Conservation (phyloP, 2,329 filamentous ascomycete genomes). For the Colletotrichum lini region DNA sequence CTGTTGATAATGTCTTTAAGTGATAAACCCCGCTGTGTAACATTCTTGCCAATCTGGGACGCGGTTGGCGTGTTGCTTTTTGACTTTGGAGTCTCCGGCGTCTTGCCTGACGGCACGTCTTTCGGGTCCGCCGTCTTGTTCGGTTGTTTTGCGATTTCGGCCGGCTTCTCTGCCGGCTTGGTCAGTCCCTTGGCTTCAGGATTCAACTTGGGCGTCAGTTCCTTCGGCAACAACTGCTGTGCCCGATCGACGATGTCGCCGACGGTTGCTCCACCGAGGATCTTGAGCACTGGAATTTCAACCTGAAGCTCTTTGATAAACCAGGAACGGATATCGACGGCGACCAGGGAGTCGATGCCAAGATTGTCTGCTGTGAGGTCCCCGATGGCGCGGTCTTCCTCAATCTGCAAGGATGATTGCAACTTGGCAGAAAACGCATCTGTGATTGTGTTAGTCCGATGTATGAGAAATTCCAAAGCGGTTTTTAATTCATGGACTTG, state of each 20-base stretch:
- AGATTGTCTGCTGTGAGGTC: conserved; percentile 25
- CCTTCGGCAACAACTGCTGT: background rate
- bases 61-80: too few species aligned
- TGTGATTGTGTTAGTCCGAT: too few species aligned
- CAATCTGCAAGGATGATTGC: background rate
- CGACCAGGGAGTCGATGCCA: conserved; percentile 49
- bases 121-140: too few species aligned
- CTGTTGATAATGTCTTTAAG: too few species aligned
- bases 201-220: background rate
- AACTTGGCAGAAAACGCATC: background rate
- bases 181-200: background rate
- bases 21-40: too few species aligned
- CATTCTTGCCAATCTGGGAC: too few species aligned
- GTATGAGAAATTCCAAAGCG: too few species aligned
- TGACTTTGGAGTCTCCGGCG: background rate
- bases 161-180: too few species aligned
- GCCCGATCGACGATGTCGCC: conserved; percentile 14
- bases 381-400: background rate
- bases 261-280: conserved; percentile 53
- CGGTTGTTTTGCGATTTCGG: rapidly evolving
- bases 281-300: conserved; percentile 61
- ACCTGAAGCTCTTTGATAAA: conserved; percentile 59
- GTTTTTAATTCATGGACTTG: too few species aligned
- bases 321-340: conserved; percentile 59
- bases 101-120: background rate